Evolutionary conservation across 257 asterid genomes (phyloP).

Genomic region (Avicennia marina): DNA sequence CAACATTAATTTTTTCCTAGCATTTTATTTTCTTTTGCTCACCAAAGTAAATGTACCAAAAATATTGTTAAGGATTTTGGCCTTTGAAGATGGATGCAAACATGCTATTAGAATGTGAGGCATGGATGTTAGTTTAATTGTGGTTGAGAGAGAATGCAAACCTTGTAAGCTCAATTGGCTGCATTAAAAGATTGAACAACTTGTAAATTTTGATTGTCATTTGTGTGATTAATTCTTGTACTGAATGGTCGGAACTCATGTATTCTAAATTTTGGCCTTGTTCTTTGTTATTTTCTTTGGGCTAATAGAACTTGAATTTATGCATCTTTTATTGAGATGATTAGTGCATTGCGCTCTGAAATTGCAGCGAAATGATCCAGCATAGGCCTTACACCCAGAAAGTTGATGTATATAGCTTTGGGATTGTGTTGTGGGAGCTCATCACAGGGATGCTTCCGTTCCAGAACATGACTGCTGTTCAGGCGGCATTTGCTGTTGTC

Average conservation of each 20-base stretch:
- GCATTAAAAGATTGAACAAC: not conserved
- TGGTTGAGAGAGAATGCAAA: not conserved
- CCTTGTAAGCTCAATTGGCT: not conserved
- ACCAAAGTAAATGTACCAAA: too few species aligned
- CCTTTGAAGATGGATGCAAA: not conserved
- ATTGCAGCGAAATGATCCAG: constrained; percentile 67
- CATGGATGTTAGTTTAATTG: not conserved
- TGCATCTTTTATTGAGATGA: not conserved
- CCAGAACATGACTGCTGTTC: constrained; percentile 61
- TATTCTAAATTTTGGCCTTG: too few species aligned
- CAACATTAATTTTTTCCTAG: too few species aligned
- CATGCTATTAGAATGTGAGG: not conserved
- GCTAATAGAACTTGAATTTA: too few species aligned
- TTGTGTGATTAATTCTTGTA: too few species aligned
- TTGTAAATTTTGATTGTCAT: too few species aligned
- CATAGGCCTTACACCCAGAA: constrained; percentile 48
- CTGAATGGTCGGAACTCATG: too few species aligned
- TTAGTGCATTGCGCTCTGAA: constrained; percentile 21
- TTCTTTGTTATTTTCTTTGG: too few species aligned
- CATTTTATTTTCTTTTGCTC: too few species aligned
- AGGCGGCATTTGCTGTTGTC: constrained; percentile 71
- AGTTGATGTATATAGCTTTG: constrained; percentile 69
- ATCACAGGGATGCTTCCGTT: constrained; percentile 60
- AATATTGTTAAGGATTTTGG: too few species aligned
- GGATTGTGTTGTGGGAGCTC: constrained; percentile 63